Base-by-base conservation (phyloP, 1,284 basidiomycete genomes). In the Caloboletus inedulis region DNA sequence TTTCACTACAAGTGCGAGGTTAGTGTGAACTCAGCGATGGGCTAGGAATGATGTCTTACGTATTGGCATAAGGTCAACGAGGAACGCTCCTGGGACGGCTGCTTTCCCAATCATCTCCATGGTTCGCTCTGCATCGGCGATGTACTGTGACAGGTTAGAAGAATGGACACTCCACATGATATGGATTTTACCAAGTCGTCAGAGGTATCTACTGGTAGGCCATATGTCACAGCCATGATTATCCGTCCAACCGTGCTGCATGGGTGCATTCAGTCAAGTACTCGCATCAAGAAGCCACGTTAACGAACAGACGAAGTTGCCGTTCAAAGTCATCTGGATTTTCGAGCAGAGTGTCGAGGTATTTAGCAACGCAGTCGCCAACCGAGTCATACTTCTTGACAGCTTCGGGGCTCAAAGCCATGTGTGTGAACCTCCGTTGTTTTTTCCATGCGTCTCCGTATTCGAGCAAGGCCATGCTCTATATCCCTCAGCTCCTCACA, bases 181-280 rank as follows among this genome's bases (percentile, higher is more conserved):
- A 25, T 10, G 13, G 27, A 19, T 14, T 19, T 29, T 35, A 65
- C 63, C 29, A 59, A 21, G 41, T 61, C 55, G 34, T 63, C 57
- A 8, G 56, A 52, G 1, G 47, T 57, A 36, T 55, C 25, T 4
- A 61, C 59, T 1, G 59, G 53, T 6, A 68, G 4, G 6, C 65
- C 65, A 52, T 68, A 68, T 16, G 66, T 68, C 18, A 62, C 53
- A n/a, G 58, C 25, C 49, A 69, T 43, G 9, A 67, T 42, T 40
- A 63, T 59, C 18, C 65, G 55, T 16, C 59, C 62, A 7, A 64
- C 36, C 23, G 65, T 52, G 23, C 66, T 68, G 44, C 30, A 34
- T 21, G 31, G n/a, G 13, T 2, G 4, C 23, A 21, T 49, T 57
- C 25, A 53, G 36, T 33, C 4, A 25, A 34, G 3, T 14, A 13